Evolutionary conservation across 768 basidiomycete species (phyloP), one percentile per base, ranked within the genome.

Genomic region (Tricholoma matsutake): DNA sequence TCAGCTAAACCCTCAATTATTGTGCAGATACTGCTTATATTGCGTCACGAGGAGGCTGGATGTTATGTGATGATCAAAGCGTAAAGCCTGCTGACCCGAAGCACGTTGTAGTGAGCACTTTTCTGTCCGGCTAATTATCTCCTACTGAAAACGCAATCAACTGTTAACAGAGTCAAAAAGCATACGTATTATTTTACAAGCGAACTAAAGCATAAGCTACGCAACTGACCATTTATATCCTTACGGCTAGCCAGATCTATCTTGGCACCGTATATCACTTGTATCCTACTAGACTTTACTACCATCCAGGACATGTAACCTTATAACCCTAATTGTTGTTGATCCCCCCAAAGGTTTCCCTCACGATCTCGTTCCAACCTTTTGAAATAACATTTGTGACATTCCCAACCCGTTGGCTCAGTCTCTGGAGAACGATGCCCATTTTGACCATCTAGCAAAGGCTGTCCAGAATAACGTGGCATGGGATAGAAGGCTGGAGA

Each of bases 41-140:
- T 56, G 85, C 92, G 35, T 93, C 91, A 14, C 81, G 88, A 57
- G 89, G 91, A 34, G 87, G 91, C 37, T 99, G 97, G 97, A 76
- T 88, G 71, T 92, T 92, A 68, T 96, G 94, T 71, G 95, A 97
- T 68, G 96, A 98, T 72, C 95, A 94, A 68, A 91, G 90, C 67
- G 82, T 98, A 61, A 85, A 86, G 54, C 69, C 81, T 47, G 86
- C 85, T 29, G 86, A 92, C 56, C 78, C 87, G 53, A 89, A 85
- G 68, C 89, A 95, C 71, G 90, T 97, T 5, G 89, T 94, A 56
- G 93, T 96, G 68, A 65, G 91, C 71, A 29, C 16, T 62, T 60
- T 51, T n/a, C 29, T 28, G 8, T 10, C 29, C n/a, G 10, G 54
- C 25, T 16, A 55, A 35, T 55, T 20, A 54, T 14, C 28, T n/a